Conservation (phyloP, 192 early-diverging fungal species). For the Spinellus fusiger region DNA sequence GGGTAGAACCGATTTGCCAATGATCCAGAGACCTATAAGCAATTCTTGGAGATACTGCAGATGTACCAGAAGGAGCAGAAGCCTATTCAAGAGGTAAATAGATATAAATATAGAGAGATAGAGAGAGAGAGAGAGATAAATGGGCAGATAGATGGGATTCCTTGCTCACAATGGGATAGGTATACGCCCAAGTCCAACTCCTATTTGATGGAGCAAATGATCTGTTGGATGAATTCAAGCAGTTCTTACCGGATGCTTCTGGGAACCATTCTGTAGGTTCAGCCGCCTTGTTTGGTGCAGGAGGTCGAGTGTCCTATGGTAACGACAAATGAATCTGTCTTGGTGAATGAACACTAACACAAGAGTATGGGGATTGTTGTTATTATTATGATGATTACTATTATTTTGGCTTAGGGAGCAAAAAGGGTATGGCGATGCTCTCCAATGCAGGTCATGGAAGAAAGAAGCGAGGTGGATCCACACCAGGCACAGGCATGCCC, state of each 20-base stretch:
- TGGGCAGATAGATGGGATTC: neutral
- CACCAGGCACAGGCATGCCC: neutral
- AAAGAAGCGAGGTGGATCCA: neutral
- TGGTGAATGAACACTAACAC: neutral
- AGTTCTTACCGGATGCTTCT: slow-evolving; percentile 86
- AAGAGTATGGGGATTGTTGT: neutral
- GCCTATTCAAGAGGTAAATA: slow-evolving; percentile 83
- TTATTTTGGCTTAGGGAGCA: neutral
- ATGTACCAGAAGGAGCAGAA: slow-evolving; percentile 95
- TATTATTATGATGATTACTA: neutral
- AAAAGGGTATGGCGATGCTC: neutral
- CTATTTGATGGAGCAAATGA: slow-evolving; percentile 87
- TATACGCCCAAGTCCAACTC: slow-evolving; percentile 88
- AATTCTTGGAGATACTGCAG: slow-evolving; percentile 95
- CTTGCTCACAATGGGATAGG: no score
- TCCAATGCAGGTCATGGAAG: neutral
- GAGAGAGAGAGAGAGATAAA: neutral
- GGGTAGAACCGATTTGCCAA: slow-evolving; percentile 81
- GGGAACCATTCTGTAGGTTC: slow-evolving; percentile 41
- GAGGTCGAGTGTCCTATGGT: neutral
- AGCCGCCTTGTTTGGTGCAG: slow-evolving; percentile 31
- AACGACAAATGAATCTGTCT: neutral
- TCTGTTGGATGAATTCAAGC: slow-evolving; percentile 95
- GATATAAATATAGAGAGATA: neutral
- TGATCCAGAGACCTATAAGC: slow-evolving; percentile 93